Evolutionary conservation across 352 stramenopile genomes (phyloP), one percentile per base, ranked within the genome.

Genomic region (Phytopythium oedochilum): DNA sequence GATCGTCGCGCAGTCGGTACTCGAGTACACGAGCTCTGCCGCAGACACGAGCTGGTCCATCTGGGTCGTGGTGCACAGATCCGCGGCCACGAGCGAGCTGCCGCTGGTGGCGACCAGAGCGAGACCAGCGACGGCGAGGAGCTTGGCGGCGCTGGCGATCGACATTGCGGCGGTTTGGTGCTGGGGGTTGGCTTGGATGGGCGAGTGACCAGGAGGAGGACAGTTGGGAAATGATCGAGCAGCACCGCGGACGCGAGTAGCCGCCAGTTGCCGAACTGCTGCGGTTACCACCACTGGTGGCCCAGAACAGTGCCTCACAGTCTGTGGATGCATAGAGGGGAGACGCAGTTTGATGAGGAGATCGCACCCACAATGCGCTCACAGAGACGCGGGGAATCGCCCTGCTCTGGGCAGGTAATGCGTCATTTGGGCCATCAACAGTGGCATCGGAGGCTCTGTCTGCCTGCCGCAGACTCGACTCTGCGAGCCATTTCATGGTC

Each of bases 1-100:
- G 48, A 54, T 54, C 15, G 32, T 44, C 20, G 48, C 31, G 22
- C 48, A 54, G 18, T 35, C 48, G 11, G 48, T 20, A 34, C 35
- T 54, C 32, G 22, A n/a, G 48, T 54, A 54, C 32, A 54, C 31
- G 6, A 35, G 31, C 48, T 54, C 2, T 9, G 31, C 23, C 20
- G 34, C 34, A 14, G 31, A 11, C 18, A 31, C 23, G 48, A 44
- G 22, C 34, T 54, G 11, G 1, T 32, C 23, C 14, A 54, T 32
- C 31, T 54, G 18, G n/a, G 48, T 31, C 12, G 34, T 15, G 29
- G 23, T 15, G 34, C 48, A 54, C 31, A 18, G 14, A 14, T 10
- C 20, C 1, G 48, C 48, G 11, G 32, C 12, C 22, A 23, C 31
- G 31, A 50, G 28, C 44, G 22, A 47, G 22, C 20, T 29, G 39